These are phyloP conservation scores for Ballota nigra DNA, from an alignment of 257 asterid genomes.

Conservation along the genomic window DNA sequence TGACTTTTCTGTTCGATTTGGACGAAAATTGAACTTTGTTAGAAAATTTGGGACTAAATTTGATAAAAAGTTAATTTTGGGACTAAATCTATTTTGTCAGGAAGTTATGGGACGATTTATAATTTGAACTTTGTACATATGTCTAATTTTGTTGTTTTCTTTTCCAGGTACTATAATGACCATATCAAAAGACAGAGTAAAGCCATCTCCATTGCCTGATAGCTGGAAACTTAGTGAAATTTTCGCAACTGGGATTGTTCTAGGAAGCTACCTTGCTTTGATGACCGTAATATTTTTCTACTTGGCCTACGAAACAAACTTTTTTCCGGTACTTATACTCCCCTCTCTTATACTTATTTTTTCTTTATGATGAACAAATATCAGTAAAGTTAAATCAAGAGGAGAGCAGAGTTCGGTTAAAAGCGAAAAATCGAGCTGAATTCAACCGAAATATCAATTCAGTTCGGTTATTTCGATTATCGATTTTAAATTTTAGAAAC, in stretches of 20 bases:
- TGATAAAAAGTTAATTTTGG: too few species aligned
- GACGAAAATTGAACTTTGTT: too few species aligned
- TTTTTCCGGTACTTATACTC: conserved; percentile 40
- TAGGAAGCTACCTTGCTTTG: conserved; percentile 59
- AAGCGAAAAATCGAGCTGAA: too few species aligned
- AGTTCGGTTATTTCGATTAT: too few species aligned
- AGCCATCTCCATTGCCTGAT: conserved; percentile 65
- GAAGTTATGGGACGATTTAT: too few species aligned
- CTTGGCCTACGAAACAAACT: conserved; percentile 44
- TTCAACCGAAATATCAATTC: too few species aligned
- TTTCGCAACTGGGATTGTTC: conserved; percentile 55
- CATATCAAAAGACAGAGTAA: conserved; percentile 61
- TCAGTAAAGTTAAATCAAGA: not conserved
- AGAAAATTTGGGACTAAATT: too few species aligned
- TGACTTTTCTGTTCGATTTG: too few species aligned
- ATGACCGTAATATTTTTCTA: conserved; percentile 59
- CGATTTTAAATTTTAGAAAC: too few species aligned
- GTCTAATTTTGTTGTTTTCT: not conserved
- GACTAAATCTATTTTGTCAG: too few species aligned
- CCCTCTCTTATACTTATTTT: not conserved
- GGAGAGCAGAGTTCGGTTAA: too few species aligned
- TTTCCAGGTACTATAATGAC: conserved; percentile 65
- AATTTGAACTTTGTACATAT: too few species aligned
- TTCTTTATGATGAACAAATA: not conserved
- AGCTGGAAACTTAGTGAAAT: conserved; percentile 62